Evolutionary conservation across 2,329 filamentous ascomycete genomes (phyloP), one percentile per base, ranked within the genome.

Genomic region (Venturia aucupariae): DNA sequence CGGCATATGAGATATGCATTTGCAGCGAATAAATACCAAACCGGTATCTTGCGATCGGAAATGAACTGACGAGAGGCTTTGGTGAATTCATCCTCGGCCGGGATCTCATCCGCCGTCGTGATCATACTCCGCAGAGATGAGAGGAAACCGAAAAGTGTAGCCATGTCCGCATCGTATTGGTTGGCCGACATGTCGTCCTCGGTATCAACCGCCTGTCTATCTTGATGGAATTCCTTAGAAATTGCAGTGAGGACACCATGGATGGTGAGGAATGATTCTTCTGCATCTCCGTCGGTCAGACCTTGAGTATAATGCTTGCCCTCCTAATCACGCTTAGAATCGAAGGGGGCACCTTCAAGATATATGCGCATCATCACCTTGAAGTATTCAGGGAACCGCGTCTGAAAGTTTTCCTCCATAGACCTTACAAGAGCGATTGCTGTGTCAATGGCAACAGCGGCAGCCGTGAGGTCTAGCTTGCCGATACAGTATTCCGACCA

Each of bases 401-500:
- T 54, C 10, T 15, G 24, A 8, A 54, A 17, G 3, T 11, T 54
- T 54, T 54, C 48, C 24, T 54, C 42, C 48, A 54, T 27, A 5
- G 48, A 54, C 24, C 64, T 66, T n/a, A 69, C 67, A 55, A 74
- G 67, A 63, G 70, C 66, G 44, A 72, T 67, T 13, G 69, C 70
- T 66, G 66, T 68, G 63, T 75, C 73, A 30, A 71, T 74, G 55
- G 71, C 70, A 22, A 73, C 35, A 35, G 73, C 69, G 7, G 73
- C 72, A 13, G 72, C 72, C 67, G 71, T 70, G 6, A 75, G 67
- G 30, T 73, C 69, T 27, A 74, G 71, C 22, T 69, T 67, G 30
- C 68, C 68, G n/a, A 70, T 65, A 54, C 67, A 67, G 62, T 74
- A 76, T 7, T 72, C 71, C 15, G 65, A 67, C 73, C 72, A 75